Evolutionary conservation across 2,329 filamentous ascomycete genomes (phyloP), one percentile per base, ranked within the genome.

Genomic region (Fusarium verticillioides): DNA sequence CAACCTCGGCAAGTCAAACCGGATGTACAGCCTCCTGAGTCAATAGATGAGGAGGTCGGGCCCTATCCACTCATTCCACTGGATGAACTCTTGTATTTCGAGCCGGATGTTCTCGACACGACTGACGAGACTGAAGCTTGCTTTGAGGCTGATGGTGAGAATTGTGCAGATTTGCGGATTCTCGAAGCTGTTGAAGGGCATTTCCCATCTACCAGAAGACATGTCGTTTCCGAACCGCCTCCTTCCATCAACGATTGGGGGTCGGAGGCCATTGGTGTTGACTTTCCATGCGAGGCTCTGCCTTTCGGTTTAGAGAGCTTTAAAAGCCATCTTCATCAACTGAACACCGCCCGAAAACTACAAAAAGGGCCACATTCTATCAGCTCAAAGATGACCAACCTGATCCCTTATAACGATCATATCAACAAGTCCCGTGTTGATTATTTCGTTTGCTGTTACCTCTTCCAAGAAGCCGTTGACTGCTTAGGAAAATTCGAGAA

Each of bases 181-280:
- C 42, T 44, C 4, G 16, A 13, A 9, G 5, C 26, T 13, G 1
- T 12, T 18, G 16, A 13, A 13, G 11, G 0, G 16, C 11, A 46
- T 0, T 0, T 19, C 19, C 2, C 11, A 19, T 1, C 19, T 8
- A 0, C 23, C 0, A 11, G 1, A 13, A 19, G 0, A 0, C 6
- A 0, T 0, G 19, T 44, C 0, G 11, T 26, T 13, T 13, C 23
- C 11, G 11, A 46, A 10, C 0, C 0, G 0, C 8, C 5, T 21
- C 23, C 8, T 12, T 15, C 43, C 3, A 0, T 3, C 23, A 19
- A 46, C 8, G 7, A 21, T 7, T 46, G 2, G 4, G 3, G 4
- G 16, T 23, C 10, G 1, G 0, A 2, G 7, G 23, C 42, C 7
- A 1, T 19, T 16, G 0, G 0, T 9, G 18, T 1, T 15, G 11